Evolutionary conservation across 2,329 filamentous ascomycete species (phyloP).

Genomic region (Diaporthe amygdali): DNA sequence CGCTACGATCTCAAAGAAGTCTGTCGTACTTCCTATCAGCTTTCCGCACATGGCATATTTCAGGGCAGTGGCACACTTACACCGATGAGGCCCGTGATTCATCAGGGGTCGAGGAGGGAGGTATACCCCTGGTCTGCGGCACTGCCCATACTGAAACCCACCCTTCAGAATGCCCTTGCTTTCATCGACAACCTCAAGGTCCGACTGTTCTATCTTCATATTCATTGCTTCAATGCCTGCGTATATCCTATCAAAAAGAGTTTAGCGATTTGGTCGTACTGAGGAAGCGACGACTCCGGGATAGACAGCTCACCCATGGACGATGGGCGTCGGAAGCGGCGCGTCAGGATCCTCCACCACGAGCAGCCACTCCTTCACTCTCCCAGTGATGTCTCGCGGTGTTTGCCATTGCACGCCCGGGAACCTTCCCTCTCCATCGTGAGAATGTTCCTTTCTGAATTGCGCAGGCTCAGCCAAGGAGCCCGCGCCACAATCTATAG

Average conservation of each 20-base stretch:
- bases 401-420: slow-evolving; percentile 47
- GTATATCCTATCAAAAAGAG: slow-evolving; percentile 36
- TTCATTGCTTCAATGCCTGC: slow-evolving; percentile 43
- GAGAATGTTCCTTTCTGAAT: slow-evolving; percentile 43
- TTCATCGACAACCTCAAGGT: slow-evolving; percentile 42
- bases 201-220: slow-evolving; percentile 38
- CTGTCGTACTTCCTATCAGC: slow-evolving; percentile 29
- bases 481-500: slow-evolving; percentile 45
- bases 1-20: slow-evolving; percentile 56
- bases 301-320: slow-evolving; percentile 45
- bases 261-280: neutral
- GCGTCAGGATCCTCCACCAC: slow-evolving; percentile 53
- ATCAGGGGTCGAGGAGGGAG: slow-evolving; percentile 50
- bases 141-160: slow-evolving; percentile 53
- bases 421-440: slow-evolving; percentile 43
- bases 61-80: slow-evolving; percentile 33
- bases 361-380: slow-evolving; percentile 50
- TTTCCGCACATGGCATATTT: neutral
- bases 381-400: slow-evolving; percentile 31
- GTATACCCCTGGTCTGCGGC: slow-evolving; percentile 45
- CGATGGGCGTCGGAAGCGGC: slow-evolving; percentile 48
- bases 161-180: slow-evolving; percentile 40
- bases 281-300: no score
- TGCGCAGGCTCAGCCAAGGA: slow-evolving; percentile 31
- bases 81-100: slow-evolving; percentile 58